Conservation (phyloP, 768 basidiomycete genomes). For the Daedaleopsis sinensis region DNA sequence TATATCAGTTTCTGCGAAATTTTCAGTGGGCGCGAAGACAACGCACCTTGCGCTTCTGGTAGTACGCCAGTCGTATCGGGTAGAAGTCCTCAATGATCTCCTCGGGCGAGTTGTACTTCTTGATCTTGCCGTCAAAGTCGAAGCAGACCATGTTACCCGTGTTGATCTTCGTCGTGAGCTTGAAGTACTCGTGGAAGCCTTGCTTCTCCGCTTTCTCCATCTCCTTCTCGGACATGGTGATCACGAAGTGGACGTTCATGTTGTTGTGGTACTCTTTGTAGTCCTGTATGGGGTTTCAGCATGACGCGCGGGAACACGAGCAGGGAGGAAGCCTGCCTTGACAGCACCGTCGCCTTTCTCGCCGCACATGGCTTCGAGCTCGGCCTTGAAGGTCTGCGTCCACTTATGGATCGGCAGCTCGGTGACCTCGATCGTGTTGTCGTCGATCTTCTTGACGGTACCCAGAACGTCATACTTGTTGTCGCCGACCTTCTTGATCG, state of each 20-base stretch:
- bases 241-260: constrained; percentile 83
- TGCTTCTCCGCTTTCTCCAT: constrained; percentile 88
- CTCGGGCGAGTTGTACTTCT: constrained; percentile 87
- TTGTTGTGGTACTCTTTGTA: constrained; percentile 98
- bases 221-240: constrained; percentile 79
- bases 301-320: neutral
- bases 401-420: constrained; percentile 95
- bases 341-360: constrained; percentile 81
- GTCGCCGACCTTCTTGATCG: constrained; percentile 78
- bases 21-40: neutral
- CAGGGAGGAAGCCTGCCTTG: constrained; percentile 57
- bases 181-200: constrained; percentile 91
- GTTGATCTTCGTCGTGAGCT: constrained; percentile 78
- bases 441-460: constrained; percentile 71
- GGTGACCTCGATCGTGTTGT: constrained; percentile 91
- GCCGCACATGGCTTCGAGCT: constrained; percentile 86
- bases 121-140: constrained; percentile 94
- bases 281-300: constrained; percentile 55
- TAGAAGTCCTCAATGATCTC: constrained; percentile 95
- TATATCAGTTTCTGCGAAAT: neutral
- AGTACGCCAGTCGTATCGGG: constrained; percentile 83
- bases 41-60: constrained; percentile 92
- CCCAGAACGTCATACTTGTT: constrained; percentile 88
- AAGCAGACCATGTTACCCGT: constrained; percentile 99
- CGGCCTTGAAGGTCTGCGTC: constrained; percentile 92